A percentile compares a stretch with the other conserved stretches of the same genome.
phyloP scores from a whole-genome alignment of 2,329 filamentous ascomycete genomes.

The Rhynchosporium agropyri region DNA sequence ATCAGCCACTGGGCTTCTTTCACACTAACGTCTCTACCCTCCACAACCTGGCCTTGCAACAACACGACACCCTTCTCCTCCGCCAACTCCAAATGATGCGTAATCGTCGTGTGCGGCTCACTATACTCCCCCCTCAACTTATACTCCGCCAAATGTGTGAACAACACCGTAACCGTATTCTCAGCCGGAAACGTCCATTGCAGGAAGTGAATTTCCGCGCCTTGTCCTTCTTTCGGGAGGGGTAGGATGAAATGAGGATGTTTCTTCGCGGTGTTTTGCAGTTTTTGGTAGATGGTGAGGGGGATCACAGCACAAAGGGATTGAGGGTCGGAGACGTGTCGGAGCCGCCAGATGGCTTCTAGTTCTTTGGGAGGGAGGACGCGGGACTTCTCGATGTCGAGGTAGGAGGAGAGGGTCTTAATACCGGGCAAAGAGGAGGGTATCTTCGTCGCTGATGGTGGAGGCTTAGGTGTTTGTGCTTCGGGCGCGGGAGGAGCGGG shows the following conservation, averaged over 20 bases:
- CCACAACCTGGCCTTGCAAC: constrained; percentile 79
- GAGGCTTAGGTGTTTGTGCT: constrained; percentile 18
- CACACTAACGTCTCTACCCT: constrained; percentile 73
- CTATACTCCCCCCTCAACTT: constrained; percentile 89
- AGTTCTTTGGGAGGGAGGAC: constrained; percentile 79
- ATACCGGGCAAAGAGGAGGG: constrained; percentile 42
- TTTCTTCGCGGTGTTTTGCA: constrained; percentile 69
- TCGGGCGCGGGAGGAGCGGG: constrained; percentile 42
- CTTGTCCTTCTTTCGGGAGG: constrained; percentile 67
- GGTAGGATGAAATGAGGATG: constrained; percentile 92
- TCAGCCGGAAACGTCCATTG: constrained; percentile 90
- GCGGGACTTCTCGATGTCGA: constrained; percentile 79
- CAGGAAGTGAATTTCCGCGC: constrained; percentile 92
- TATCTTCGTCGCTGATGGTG: constrained; percentile 17
- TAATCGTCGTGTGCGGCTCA: constrained; percentile 89
- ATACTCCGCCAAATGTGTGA: constrained; percentile 92
- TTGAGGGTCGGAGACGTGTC: constrained; percentile 71
- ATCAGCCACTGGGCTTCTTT: constrained; percentile 88
- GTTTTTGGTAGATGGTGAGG: constrained; percentile 69
- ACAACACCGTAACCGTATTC: constrained; percentile 75
- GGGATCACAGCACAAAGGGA: constrained; percentile 86
- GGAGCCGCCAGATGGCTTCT: constrained; percentile 85
- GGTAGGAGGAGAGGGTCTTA: constrained; percentile 66
- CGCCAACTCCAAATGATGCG: constrained; percentile 83
- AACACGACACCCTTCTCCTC: constrained; percentile 77